Base-by-base conservation (phyloP, 2,329 filamentous ascomycete species). In the Mollisiaceae sp. region DNA sequence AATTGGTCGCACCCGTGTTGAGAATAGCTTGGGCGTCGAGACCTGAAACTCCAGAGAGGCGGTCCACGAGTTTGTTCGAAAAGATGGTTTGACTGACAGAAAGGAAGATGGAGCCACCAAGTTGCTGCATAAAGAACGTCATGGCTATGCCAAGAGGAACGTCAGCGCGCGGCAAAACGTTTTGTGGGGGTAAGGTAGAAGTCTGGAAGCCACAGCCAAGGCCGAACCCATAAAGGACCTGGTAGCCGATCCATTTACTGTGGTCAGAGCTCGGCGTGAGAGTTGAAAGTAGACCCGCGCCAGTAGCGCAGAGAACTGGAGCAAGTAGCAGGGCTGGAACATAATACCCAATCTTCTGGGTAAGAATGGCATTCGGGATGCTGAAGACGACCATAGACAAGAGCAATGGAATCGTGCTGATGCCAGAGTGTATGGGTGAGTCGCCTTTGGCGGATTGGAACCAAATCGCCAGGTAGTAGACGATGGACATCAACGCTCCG, bases 181-280 rank as follows among this genome's bases (percentile, higher is more conserved):
- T 81, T 70, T 87, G 85, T 9, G 84, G 79, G 4, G 85, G 85
- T n/a, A 89, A 80, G 62, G 79, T 79, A 24, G 82, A 78, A 1
- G 83, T 81, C 71, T 88, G 86, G 79, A 89, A 85, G 14, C 84
- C 83, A 39, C 83, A 77, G 1, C 86, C 86, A 5, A 83, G 78
- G 41, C 85, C 85, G 6, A 85, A 76, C 36, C 85, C 85, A 35
- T 78, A 78, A 20, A 88, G 70, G 56, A 85, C 80, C 70, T 86
- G 84, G 74, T 83, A 86, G 22, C 84, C 84, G 65, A 86, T 82
- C 85, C 85, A 87, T 45, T 79, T n/a, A 75, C 73, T 72, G 6
- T 72, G 71, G 6, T 71, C 61, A 9, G 77, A 78, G 63, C 74
- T 67, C 14, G 74, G 67, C 12, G 63, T 69, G n/a, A 79, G 76